These are phyloP conservation scores for Darksidea phi DNA, from an alignment of 495 filamentous ascomycete genomes.

Conservation along the genomic window DNA sequence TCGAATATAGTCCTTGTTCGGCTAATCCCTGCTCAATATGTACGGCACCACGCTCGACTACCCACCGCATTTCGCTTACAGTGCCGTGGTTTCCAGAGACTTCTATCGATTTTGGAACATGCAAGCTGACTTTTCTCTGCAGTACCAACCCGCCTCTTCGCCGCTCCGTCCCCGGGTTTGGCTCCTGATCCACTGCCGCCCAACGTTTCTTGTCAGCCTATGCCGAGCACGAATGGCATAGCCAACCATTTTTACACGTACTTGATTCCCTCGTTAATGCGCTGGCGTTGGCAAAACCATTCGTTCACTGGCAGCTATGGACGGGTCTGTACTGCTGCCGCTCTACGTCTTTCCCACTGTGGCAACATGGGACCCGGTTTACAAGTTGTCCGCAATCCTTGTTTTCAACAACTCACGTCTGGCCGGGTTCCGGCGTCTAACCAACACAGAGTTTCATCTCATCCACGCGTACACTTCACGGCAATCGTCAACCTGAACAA, in stretches of 20 bases:
- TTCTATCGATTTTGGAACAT: conserved; percentile 20
- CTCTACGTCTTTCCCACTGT: conserved; percentile 36
- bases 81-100: conserved; percentile 29
- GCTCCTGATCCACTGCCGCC: conserved; percentile 18
- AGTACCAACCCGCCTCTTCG: conserved; percentile 10
- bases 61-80: conserved; percentile 15
- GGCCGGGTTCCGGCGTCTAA: conserved; percentile 7
- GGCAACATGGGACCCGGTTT: conserved; percentile 36
- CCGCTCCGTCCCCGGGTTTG: conserved; percentile 24
- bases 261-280: not conserved
- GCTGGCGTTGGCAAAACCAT: not conserved
- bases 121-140: conserved; percentile 28
- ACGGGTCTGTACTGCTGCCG: conserved; percentile 23
- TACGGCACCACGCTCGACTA: conserved; percentile 27
- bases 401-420: not conserved
- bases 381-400: conserved; percentile 23
- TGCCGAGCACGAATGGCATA: not conserved
- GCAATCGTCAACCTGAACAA: conserved; percentile 37
- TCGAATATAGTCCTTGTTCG: conserved; percentile 33
- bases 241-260: not conserved
- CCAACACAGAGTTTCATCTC: conserved; percentile 24
- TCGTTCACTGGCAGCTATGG: conserved; percentile 11
- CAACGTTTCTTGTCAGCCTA: conserved; percentile 7
- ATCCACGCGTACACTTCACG: conserved; percentile 35
- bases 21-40: conserved; percentile 35